Conservation (phyloP, 148 eudicot species). For the Cornus kousa region DNA sequence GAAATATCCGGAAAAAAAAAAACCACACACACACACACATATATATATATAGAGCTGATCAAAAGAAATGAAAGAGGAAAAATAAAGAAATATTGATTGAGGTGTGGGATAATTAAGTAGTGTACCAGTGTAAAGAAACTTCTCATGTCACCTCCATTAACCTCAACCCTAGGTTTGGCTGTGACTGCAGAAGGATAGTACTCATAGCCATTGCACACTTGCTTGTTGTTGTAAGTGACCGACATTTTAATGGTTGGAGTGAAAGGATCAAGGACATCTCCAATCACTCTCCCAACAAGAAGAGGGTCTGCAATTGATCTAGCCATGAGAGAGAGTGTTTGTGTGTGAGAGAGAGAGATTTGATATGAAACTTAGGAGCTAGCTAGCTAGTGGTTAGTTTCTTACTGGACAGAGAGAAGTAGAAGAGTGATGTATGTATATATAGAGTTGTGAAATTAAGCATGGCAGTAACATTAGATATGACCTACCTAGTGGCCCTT, state of each 20-base stretch:
- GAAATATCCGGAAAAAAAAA: not conserved
- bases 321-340: slow-evolving; percentile 31
- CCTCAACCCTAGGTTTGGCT: slow-evolving; percentile 54
- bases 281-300: slow-evolving; percentile 67
- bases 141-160: slow-evolving; percentile 67
- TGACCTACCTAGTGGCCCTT: not conserved
- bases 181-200: slow-evolving; percentile 60
- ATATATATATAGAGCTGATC: not conserved
- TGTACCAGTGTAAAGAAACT: slow-evolving; percentile 77
- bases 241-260: slow-evolving; percentile 47
- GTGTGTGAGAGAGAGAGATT: not conserved
- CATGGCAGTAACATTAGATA: not conserved
- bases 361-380: not conserved
- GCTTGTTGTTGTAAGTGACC: slow-evolving; percentile 47
- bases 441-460: slow-evolving; percentile 5
- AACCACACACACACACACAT: no score
- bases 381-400: no score
- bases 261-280: slow-evolving; percentile 79
- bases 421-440: not conserved
- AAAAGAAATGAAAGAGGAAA: not conserved
- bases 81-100: no score
- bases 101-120: not conserved
- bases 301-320: slow-evolving; percentile 48
- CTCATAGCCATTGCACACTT: slow-evolving; percentile 75
- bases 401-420: not conserved